Evolutionary conservation across 352 stramenopile species (phyloP).

Genomic region (Pythium volutum): DNA sequence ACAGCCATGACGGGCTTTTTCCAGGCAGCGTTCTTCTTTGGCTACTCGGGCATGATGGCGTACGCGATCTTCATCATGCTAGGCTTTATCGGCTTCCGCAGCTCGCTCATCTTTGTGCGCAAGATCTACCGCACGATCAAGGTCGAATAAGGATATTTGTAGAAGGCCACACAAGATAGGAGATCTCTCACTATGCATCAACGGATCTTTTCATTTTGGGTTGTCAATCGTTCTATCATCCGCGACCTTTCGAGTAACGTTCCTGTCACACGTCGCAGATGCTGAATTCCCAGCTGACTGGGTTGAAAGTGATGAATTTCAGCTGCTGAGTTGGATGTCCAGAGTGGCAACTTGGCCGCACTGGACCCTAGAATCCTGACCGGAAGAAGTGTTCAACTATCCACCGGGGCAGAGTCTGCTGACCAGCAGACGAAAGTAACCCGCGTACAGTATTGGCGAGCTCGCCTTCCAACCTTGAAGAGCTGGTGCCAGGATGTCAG

Average conservation of each 20-base stretch:
- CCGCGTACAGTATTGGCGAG: too few relatives aligned
- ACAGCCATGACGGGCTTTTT: constrained; percentile 95
- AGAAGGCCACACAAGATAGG: background rate
- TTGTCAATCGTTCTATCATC: background rate
- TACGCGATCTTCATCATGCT: constrained; percentile 98
- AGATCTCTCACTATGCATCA: background rate
- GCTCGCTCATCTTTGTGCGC: constrained; percentile 94
- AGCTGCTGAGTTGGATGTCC: background rate
- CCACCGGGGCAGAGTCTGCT: background rate
- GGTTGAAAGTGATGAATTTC: background rate
- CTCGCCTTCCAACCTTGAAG: too few relatives aligned
- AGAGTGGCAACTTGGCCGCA: background rate
- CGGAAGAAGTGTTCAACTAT: background rate
- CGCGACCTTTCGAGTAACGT: constrained; percentile 1
- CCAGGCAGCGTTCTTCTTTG: constrained; percentile 97
- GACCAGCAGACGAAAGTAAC: too few relatives aligned
- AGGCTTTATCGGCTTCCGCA: constrained; percentile 95
- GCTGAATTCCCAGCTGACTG: background rate
- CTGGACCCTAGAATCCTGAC: background rate
- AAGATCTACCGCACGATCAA: constrained; percentile 98
- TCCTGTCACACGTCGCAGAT: constrained; percentile 8
- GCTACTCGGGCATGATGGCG: constrained; percentile 96
- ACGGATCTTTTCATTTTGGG: background rate
- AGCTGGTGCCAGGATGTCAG: too few relatives aligned
- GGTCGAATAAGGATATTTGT: constrained; percentile 77